Base-by-base conservation (phyloP, 2,329 filamentous ascomycete genomes). In the Geosmithia putterillii region DNA sequence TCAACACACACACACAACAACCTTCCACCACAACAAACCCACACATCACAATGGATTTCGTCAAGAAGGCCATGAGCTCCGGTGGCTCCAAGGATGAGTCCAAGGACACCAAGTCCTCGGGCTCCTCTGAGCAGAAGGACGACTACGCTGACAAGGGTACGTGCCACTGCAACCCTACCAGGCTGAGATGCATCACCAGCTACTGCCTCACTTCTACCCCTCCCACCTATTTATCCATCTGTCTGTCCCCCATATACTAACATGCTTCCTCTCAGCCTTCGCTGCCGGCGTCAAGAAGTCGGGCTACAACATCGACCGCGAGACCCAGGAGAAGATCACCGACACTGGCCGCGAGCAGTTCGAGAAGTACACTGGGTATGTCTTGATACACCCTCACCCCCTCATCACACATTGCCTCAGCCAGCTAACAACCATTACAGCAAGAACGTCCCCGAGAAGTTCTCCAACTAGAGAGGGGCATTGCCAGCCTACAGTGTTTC, bases 11-110 rank as follows among this genome's bases (percentile, higher is more conserved):
- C 22, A 34, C 19, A 41, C 38, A 34, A 7, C 23, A 34, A 42
- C 35, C 22, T 20, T 34, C 45, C 43, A 47, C 22, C 23, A n/a
- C 17, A 43, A 18, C 36, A n/a, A n/a, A n/a, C n/a, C n/a, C n/a
- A 38, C 15, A 18, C 23, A 43, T 49, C 54, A 56, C 38, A 45
- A 65, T 65, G 62, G 61, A 65, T 59, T 60, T 62, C 51, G 21
- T 65, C 56, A 64, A 64, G 51, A 59, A 61, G 42, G 58, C 59
- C 43, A 51, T 52, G 41, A 38, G 41, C 21, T 17, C 34, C 22
- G 36, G 44, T 19, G 20, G 47, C 21, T 41, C 51, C 44, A 48
- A 45, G 36, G 39, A 40, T 36, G 40, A 48, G 21, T 47, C 49
- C 41, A 46, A 52, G 25, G 45, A 50, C 43, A 42, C 47, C 12